Evolutionary conservation across 805 yeast species (phyloP).

Genomic region (Cephaloascus albidus): DNA sequence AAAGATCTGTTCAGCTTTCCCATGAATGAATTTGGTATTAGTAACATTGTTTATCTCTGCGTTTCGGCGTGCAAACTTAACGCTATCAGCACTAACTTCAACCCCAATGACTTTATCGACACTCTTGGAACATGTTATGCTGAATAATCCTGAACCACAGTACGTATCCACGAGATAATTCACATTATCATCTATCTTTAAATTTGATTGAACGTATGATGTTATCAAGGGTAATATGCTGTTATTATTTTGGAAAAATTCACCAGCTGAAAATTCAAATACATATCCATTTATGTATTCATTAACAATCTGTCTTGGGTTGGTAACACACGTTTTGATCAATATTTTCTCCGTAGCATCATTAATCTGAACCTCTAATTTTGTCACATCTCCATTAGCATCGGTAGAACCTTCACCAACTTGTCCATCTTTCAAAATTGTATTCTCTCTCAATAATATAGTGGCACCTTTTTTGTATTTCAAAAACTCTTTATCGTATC

Average conservation of each 20-base stretch:
- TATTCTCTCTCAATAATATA: conserved; percentile 71
- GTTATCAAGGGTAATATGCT: conserved; percentile 82
- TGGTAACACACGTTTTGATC: conserved; percentile 68
- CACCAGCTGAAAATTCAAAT: conserved; percentile 89
- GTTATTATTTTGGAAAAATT: conserved; percentile 93
- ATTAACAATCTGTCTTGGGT: conserved; percentile 67
- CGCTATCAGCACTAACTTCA: conserved; percentile 87
- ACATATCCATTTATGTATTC: conserved; percentile 68
- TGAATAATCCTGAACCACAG: conserved; percentile 93
- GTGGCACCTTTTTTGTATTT: conserved; percentile 74
- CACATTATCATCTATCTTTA: conserved; percentile 28
- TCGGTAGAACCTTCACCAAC: conserved; percentile 34
- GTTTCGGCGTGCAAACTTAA: conserved; percentile 76
- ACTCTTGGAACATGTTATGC: conserved; percentile 72
- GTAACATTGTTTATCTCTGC: conserved; percentile 66
- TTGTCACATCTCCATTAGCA: conserved; percentile 13
- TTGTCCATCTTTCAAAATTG: conserved; percentile 22
- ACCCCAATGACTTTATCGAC: conserved; percentile 89
- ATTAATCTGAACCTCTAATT: conserved; percentile 17
- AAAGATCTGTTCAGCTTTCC: conserved; percentile 88
- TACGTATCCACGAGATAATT: conserved; percentile 85
- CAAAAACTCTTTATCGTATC: conserved; percentile 27
- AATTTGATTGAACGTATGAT: conserved; percentile 65
- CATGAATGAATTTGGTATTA: conserved; percentile 80
- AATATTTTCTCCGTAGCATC: conserved; percentile 17